Evolutionary conservation across 139 green algal genomes (phyloP), one percentile per base, ranked within the genome.

Genomic region (Chlorella sp.): DNA sequence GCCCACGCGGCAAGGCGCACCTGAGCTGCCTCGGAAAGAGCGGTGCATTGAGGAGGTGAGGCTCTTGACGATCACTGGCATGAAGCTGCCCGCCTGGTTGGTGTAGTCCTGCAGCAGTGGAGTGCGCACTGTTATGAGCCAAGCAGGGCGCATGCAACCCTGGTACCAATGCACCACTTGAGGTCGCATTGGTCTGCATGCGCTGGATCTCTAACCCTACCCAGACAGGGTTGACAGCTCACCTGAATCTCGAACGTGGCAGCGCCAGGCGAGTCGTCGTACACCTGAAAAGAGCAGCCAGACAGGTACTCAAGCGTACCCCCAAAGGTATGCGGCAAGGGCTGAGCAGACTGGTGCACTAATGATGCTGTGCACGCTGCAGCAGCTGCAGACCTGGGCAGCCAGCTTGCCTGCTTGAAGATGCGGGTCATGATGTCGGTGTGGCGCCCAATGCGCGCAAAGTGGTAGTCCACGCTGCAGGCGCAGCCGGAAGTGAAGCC

Each of bases 401-500:
- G n/a, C 17, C 9, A 21, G 7, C 62, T 69, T 30, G 32, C 70
- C 69, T 80, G 34, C 1, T 44, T 74, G 68, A 86, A 86, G 7
- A 86, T 62, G 60, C 71, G 28, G 9, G 72, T 81, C 82, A 86
- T 86, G 1, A 41, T 56, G 28, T 65, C 60, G 56, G 82, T 86
- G 72, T 70, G 56, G 34, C 26, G 17, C 62, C 18, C 57, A 20
- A 86, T 75, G 38, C 78, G 71, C 6, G 82, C 82, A 86, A 86
- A 86, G 60, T 82, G 71, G 57, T 86, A 86, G 60, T 86, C 65
- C 18, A 86, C 69, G 25, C 81, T 56, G 60, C 28, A 15, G 26
- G 25, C 4, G 25, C 62, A 36, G 25, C 7, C 11, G 44, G 44
- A 11, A 17, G 44, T 7, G 11, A 55, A 11, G n/a, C n/a, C n/a